Conservation (phyloP, 2,329 filamentous ascomycete genomes). For the Cytospora mali region DNA sequence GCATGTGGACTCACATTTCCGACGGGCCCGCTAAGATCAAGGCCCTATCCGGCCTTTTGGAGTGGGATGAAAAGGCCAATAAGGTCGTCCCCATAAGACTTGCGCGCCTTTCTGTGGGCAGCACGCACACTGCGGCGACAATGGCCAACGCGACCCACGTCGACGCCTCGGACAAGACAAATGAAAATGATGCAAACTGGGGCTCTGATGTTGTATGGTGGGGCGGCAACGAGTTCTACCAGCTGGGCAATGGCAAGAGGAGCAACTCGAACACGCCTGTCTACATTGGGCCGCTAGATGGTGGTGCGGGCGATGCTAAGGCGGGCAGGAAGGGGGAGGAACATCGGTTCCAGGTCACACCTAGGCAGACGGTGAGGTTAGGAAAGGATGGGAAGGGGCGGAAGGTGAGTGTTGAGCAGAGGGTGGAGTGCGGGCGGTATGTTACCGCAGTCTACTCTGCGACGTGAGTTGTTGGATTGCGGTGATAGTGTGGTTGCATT, state of each 20-base stretch:
- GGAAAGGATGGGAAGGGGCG: conserved; percentile 62
- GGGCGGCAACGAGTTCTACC: conserved; percentile 93
- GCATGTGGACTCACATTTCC: conserved; percentile 88
- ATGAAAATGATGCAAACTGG: conserved; percentile 77
- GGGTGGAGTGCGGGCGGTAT: conserved; percentile 81
- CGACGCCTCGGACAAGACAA: conserved; percentile 50
- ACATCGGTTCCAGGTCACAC: conserved; percentile 80
- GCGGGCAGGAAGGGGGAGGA: conserved; percentile 63
- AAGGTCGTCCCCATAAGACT: conserved; percentile 76
- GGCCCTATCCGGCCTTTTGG: conserved; percentile 77
- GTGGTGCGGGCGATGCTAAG: conserved; percentile 56
- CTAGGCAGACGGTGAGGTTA: conserved; percentile 69
- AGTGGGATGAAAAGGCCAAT: conserved; percentile 78
- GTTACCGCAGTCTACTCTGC: conserved; percentile 82
- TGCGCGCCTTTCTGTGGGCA: conserved; percentile 71
- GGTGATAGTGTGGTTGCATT: not conserved
- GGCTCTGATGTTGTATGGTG: conserved; percentile 89
- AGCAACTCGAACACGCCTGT: conserved; percentile 76
- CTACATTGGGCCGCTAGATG: conserved; percentile 79
- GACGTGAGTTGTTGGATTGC: conserved; percentile 30
- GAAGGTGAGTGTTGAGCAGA: conserved; percentile 79
- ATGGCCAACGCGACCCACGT: conserved; percentile 80
- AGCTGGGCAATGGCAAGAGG: conserved; percentile 87
- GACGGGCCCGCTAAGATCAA: conserved; percentile 78
- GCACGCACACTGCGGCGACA: conserved; percentile 78